Evolutionary conservation across 495 filamentous ascomycete species (phyloP), one percentile per base, ranked within the genome.

Genomic region (Tuber calosporum): DNA sequence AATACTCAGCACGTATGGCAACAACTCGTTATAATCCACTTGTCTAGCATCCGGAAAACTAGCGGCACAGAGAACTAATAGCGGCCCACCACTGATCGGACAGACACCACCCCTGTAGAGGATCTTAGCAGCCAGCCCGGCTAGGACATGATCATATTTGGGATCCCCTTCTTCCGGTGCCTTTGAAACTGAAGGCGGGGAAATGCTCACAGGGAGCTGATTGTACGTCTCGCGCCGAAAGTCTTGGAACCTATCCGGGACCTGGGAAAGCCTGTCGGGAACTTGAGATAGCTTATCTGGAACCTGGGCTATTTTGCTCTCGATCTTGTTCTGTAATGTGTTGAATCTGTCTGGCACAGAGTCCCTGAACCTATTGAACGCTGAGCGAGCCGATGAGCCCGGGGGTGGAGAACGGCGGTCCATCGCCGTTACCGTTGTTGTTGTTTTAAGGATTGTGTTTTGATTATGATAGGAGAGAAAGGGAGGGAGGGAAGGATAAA

Each of bases 1-100:
- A 67, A 86, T 77, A 9, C 84, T 83, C n/a, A 88, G 82, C 17
- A 88, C 86, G 69, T 88, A 88, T 0, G 87, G 86, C n/a, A 88
- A 77, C 15, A 88, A 81, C 45, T 82, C 81, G 69, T 88, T 85
- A 76, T 87, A 88, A 80, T 87, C 84, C 8, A 83, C 81, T 34
- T 84, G 82, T 36, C 77, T 82, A 19, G 85, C 81, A 69, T 87
- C 86, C 13, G 87, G 87, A 69, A 88, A 85, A 19, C 85, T 87
- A n/a, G 85, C 85, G 4, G 86, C 85, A 74, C 86, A 87, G 68
- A 88, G 83, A 22, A 88, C 83, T 79, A 85, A 85, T 72, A 88
- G 72, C 13, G 86, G 85, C 9, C 85, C 83, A 13, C 84, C 83
- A 22, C 81, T 80, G 42, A 78, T 76, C 2, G 85, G 86, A 41